Evolutionary conservation across 2,329 filamentous ascomycete species (phyloP).

Genomic region (Davidsoniella virescens): DNA sequence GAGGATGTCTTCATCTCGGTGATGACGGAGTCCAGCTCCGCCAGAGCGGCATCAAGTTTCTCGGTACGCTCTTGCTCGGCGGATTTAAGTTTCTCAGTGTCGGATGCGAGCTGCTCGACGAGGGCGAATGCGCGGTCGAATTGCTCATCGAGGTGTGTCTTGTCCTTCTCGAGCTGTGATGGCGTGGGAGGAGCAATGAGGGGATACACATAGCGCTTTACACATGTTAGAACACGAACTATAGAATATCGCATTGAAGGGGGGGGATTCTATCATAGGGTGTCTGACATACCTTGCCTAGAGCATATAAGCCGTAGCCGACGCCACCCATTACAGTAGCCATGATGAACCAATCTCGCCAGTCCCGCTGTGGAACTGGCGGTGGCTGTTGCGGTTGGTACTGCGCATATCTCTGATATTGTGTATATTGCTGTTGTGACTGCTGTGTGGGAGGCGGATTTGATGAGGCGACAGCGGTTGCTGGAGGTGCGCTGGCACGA

Average conservation of each 20-base stretch:
- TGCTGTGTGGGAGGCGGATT: slow-evolving; percentile 20
- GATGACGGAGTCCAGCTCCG: slow-evolving; percentile 73
- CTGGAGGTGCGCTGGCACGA: slow-evolving; percentile 58
- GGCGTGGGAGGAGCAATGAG: slow-evolving; percentile 86
- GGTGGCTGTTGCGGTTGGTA: slow-evolving; percentile 28
- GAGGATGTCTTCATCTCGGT: slow-evolving; percentile 66
- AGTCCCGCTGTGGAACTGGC: slow-evolving; percentile 63
- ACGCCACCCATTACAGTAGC: slow-evolving; percentile 85
- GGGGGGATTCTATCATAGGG: neutral
- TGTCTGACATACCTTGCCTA: slow-evolving; percentile 52
- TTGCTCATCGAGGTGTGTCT: slow-evolving; percentile 77
- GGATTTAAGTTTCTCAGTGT: slow-evolving; percentile 75
- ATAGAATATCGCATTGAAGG: neutral
- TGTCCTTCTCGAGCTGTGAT: slow-evolving; percentile 86
- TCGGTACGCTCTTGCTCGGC: slow-evolving; percentile 75
- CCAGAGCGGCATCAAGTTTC: slow-evolving; percentile 63
- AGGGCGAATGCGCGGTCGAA: slow-evolving; percentile 85
- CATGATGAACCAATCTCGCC: slow-evolving; percentile 99
- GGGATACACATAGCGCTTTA: slow-evolving; percentile 73
- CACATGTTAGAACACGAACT: too few relatives aligned
- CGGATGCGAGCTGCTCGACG: slow-evolving; percentile 79
- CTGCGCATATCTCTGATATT: slow-evolving; percentile 31
- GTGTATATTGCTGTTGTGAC: slow-evolving; percentile 26
- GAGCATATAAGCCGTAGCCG: slow-evolving; percentile 71
- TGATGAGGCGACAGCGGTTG: slow-evolving; percentile 46